Evolutionary conservation across 495 filamentous ascomycete species (phyloP).

Genomic region (Cercophora newfieldiana): DNA sequence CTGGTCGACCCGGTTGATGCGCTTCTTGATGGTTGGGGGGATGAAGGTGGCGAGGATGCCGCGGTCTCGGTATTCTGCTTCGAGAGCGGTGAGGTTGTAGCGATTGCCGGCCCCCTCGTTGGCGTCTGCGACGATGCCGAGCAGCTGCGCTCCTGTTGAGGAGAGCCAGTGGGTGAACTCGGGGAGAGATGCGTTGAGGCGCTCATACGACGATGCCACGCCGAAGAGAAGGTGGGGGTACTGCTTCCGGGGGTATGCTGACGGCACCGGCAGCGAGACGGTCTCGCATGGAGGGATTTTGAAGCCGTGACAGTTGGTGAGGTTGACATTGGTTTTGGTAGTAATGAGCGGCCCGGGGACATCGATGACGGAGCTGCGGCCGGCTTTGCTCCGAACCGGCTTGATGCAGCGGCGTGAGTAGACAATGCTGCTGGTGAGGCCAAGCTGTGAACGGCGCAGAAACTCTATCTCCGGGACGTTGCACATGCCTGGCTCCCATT

Average conservation of each 20-base stretch:
- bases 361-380: conserved; percentile 36
- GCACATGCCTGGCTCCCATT: conserved; percentile 16
- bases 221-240: conserved; percentile 50
- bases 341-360: conserved; percentile 35
- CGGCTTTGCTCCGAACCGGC: conserved; percentile 25
- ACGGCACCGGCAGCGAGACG: conserved; percentile 36
- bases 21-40: conserved; percentile 47
- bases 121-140: conserved; percentile 56
- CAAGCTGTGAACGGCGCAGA: conserved; percentile 30
- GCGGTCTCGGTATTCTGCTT: conserved; percentile 34
- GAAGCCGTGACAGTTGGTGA: conserved; percentile 28
- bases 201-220: conserved; percentile 57
- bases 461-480: conserved; percentile 24
- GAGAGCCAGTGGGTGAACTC: conserved; percentile 64
- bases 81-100: conserved; percentile 28
- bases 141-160: conserved; percentile 54
- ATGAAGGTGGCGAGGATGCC: conserved; percentile 56
- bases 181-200: conserved; percentile 57
- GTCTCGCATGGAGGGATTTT: conserved; percentile 29
- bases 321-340: conserved; percentile 31
- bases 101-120: conserved; percentile 22
- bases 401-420: conserved; percentile 43
- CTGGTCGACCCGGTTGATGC: conserved; percentile 15
- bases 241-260: conserved; percentile 29
- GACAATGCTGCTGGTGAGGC: conserved; percentile 37